Percentiles rank a stretch among this genome's conserved stretches.
Evolutionary conservation across 2,329 filamentous ascomycete genomes (phyloP).

Genomic region (Beauveria asiatica): DNA sequence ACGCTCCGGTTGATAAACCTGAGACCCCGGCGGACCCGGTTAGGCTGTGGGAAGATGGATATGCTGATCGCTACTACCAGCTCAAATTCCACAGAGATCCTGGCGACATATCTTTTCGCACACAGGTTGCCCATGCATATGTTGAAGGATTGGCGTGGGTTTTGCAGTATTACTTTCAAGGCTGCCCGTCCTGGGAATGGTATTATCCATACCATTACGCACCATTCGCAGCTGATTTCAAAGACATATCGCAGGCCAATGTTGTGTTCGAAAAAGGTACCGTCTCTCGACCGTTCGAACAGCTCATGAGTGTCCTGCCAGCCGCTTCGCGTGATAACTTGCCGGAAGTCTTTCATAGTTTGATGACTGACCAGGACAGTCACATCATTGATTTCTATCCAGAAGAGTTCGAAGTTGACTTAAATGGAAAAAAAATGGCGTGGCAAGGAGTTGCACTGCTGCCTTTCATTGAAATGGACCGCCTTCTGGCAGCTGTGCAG

Average conservation of each 20-base stretch:
- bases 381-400: constrained; percentile 98
- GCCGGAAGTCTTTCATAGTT: constrained; percentile 74
- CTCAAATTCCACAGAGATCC: constrained; percentile 87
- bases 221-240: constrained; percentile 92
- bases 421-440: constrained; percentile 97
- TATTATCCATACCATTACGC: constrained; percentile 99
- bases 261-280: constrained; percentile 76
- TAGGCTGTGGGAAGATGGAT: constrained; percentile 89
- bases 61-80: constrained; percentile 91
- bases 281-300: constrained; percentile 88
- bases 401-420: constrained; percentile 81
- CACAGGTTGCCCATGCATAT: constrained; percentile 83
- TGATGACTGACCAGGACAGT: constrained; percentile 84
- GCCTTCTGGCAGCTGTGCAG: constrained; percentile 72
- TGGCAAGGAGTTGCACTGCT: constrained; percentile 94
- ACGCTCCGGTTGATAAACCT: constrained; percentile 35
- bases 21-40: constrained; percentile 71
- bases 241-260: constrained; percentile 68
- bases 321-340: constrained; percentile 88
- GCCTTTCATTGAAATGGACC: constrained; percentile 91
- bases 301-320: constrained; percentile 95
- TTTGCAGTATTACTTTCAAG: constrained; percentile 93
- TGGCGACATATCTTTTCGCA: constrained; percentile 75
- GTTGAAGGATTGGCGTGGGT: constrained; percentile 95
- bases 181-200: constrained; percentile 98